Percentiles rank a stretch among this genome's conserved stretches.
These are phyloP conservation scores for Trichosporon asahii DNA, from an alignment of 1,284 basidiomycete genomes.

Conservation along the genomic window DNA sequence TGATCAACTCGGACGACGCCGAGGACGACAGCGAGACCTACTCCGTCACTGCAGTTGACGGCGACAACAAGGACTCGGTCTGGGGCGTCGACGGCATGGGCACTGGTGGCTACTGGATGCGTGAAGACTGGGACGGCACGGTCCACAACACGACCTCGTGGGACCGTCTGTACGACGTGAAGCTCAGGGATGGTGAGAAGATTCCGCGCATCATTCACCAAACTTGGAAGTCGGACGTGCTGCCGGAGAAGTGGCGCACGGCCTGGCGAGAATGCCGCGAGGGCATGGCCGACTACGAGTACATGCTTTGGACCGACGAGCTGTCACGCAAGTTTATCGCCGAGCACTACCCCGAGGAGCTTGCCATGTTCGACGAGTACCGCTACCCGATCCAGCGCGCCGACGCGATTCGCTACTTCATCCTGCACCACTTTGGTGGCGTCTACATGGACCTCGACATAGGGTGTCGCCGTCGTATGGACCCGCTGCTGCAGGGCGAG, in stretches of 20 bases:
- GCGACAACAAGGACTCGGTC: conserved; percentile 6
- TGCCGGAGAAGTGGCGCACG: conserved; percentile 78
- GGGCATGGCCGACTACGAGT: conserved; percentile 93
- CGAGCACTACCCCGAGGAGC: conserved; percentile 83
- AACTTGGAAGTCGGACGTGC: conserved; percentile 90
- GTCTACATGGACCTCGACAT: conserved; percentile 97
- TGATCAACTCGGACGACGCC: conserved; percentile 1
- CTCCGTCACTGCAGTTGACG: background rate
- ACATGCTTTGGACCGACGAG: conserved; percentile 96
- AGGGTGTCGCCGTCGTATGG: conserved; percentile 84
- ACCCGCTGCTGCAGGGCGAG: conserved; percentile 69
- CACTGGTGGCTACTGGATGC: conserved; percentile 49
- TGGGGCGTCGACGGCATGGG: conserved; percentile 49
- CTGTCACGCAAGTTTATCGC: conserved; percentile 85
- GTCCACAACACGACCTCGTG: conserved; percentile 40
- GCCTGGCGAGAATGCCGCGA: conserved; percentile 75
- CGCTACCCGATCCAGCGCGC: conserved; percentile 92
- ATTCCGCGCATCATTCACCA: conserved; percentile 95
- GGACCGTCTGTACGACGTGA: conserved; percentile 45
- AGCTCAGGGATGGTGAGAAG: conserved; percentile 56
- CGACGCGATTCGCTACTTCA: conserved; percentile 96
- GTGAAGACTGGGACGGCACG: conserved; percentile 44
- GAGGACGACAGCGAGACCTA: conserved; percentile 1
- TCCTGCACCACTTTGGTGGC: conserved; percentile 91
- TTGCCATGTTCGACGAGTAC: conserved; percentile 89